phyloP scores from a whole-genome alignment of 805 yeast species.

The Myxozyma mucilagina region DNA sequence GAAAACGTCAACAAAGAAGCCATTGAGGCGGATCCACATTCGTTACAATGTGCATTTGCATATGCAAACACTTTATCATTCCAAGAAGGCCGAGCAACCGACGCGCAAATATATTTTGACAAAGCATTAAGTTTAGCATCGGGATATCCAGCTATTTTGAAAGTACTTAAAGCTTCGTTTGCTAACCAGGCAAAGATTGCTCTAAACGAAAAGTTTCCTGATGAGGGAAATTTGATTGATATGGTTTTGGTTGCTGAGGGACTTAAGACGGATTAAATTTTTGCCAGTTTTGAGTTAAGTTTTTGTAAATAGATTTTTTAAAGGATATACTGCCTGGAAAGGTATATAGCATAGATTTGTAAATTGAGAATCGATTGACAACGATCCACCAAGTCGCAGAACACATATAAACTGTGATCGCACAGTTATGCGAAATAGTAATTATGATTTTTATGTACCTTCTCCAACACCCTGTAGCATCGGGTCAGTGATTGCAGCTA shows the following conservation, averaged over 20 bases:
- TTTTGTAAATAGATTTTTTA: too few species aligned
- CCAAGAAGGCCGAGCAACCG: not conserved
- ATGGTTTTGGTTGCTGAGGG: not conserved
- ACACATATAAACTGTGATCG: too few species aligned
- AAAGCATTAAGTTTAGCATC: not conserved
- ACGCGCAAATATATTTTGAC: not conserved
- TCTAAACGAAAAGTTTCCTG: not conserved
- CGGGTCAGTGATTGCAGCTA: too few species aligned
- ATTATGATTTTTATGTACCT: too few species aligned
- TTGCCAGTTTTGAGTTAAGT: too few species aligned
- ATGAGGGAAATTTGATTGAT: not conserved
- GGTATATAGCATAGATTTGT: too few species aligned
- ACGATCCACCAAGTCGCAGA: too few species aligned
- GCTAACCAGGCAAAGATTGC: not conserved
- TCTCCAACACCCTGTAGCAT: too few species aligned
- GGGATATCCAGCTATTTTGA: not conserved
- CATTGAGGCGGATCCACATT: constrained; percentile 1
- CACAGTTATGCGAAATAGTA: too few species aligned
- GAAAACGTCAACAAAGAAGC: not conserved
- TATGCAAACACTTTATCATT: not conserved
- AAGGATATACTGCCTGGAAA: too few species aligned
- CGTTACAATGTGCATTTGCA: not conserved
- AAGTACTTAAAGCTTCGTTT: not conserved
- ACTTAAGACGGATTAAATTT: not conserved
- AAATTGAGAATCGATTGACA: too few species aligned